Percentiles rank a stretch among this genome's conserved stretches.
Conservation (phyloP, 768 basidiomycete species). For the Pleurotus tuoliensis region DNA sequence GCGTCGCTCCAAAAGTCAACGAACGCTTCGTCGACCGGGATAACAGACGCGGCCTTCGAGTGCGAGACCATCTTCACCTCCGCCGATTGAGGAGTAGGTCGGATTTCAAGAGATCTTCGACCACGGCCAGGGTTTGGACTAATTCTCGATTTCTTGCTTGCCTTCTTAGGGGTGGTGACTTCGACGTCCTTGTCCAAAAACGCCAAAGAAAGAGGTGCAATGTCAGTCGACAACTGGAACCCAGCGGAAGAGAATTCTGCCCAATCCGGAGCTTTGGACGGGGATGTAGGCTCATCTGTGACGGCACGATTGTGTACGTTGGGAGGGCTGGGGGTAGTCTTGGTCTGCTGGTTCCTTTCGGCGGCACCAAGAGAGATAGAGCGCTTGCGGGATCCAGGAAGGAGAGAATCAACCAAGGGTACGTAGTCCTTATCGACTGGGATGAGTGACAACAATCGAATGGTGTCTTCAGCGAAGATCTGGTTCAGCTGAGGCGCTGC, state of each 20-base stretch:
- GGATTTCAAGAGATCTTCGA: constrained; percentile 24
- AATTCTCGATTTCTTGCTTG: constrained; percentile 15
- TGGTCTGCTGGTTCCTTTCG: constrained; percentile 11
- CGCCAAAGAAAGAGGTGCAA: constrained; percentile 48
- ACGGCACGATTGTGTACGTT: constrained; percentile 23
- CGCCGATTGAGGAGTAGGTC: constrained; percentile 12
- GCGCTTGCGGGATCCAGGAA: constrained; percentile 26
- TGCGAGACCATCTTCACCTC: constrained; percentile 29
- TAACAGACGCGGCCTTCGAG: constrained; percentile 38
- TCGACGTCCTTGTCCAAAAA: constrained; percentile 61
- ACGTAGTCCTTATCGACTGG: constrained; percentile 38
- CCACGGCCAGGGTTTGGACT: constrained; percentile 16
- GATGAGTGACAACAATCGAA: constrained; percentile 47
- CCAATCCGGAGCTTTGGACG: constrained; percentile 48
- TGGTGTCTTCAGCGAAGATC: constrained; percentile 69
- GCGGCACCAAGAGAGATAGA: constrained; percentile 24
- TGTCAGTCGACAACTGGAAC: constrained; percentile 42
- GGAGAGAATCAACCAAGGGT: constrained; percentile 26
- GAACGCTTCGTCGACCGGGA: constrained; percentile 78
- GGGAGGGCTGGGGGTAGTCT: neutral
- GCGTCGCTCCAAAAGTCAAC: constrained; percentile 81
- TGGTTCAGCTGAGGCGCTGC: constrained; percentile 35
- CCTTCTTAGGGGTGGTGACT: constrained; percentile 37
- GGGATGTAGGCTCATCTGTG: constrained; percentile 25
- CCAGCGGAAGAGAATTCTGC: constrained; percentile 63